Evolutionary conservation across 1,139 yeast species (phyloP).

Genomic region (Candida labiduridarum): DNA sequence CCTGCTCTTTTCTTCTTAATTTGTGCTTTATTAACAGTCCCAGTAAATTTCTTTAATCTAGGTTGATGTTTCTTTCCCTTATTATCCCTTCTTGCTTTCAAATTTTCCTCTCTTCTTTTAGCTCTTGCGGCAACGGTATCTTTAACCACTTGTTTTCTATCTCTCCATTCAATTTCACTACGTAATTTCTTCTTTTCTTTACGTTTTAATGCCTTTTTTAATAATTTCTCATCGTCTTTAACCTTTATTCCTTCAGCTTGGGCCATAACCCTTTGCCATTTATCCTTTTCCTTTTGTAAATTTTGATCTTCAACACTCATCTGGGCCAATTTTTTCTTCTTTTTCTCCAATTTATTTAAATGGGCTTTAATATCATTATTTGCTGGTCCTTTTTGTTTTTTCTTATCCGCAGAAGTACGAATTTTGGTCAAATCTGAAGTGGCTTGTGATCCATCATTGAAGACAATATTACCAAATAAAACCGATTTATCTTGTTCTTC

Average conservation of each 20-base stretch:
- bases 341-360: constrained; percentile 70
- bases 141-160: constrained; percentile 76
- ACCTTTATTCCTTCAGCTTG: constrained; percentile 89
- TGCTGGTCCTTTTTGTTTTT: constrained; percentile 78
- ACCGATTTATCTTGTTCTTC: constrained; percentile 43
- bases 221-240: constrained; percentile 85
- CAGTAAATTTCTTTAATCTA: constrained; percentile 69
- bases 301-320: constrained; percentile 67
- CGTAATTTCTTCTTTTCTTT: constrained; percentile 79
- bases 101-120: constrained; percentile 87
- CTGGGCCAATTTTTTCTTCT: constrained; percentile 62
- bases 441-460: constrained; percentile 80
- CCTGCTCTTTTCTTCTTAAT: constrained; percentile 54
- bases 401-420: constrained; percentile 52
- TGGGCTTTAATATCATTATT: constrained; percentile 86
- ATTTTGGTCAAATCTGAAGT: constrained; percentile 71
- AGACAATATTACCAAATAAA: constrained; percentile 79
- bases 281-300: constrained; percentile 66
- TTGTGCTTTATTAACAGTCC: constrained; percentile 41
- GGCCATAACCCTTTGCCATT: constrained; percentile 83
- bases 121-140: constrained; percentile 74
- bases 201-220: constrained; percentile 82
- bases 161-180: constrained; percentile 86
- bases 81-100: constrained; percentile 77
- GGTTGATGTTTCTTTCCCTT: constrained; percentile 75